Base-by-base conservation (phyloP, 768 basidiomycete genomes). In the Phylloporus rhodoxanthus region DNA sequence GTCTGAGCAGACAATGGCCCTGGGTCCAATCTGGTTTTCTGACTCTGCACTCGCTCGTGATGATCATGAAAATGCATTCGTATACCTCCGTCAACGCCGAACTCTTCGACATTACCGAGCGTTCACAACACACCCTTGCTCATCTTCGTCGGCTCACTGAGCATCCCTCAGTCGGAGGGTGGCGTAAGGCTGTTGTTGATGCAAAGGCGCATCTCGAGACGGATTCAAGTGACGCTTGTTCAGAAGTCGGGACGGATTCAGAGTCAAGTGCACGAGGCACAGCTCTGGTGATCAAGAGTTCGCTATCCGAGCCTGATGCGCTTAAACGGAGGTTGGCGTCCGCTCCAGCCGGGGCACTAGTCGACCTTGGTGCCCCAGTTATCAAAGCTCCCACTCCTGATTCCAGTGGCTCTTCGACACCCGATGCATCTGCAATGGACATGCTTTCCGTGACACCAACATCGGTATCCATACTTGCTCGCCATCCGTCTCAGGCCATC, bases 31-130 rank as follows among this genome's bases (percentile, higher is more conserved):
- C 87, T 5, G 92, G 91, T 6, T 94, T 87, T 67, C 71, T 93
- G 43, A 94, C 87, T 1, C 68, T 92, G 43, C 94, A 97, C 64
- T 82, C 87, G 8, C 72, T 98, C 19, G 89, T 85, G 51, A 84
- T 93, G 84, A 79, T 92, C 58, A 93, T 93, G 91, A 90, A 96
- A 70, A 85, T 95, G 76, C 94, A 99, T 67, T 96, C 92, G 5
- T 99, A 97, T 68, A 80, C 88, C 66, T 78, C 84, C 19, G 79
- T 86, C 37, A 97, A 97, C 61, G 91, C 95, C 5, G 82, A 89
- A 57, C 80, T 96, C 19, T 79, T 86, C 51, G 65, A 68, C 8
- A 70, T 78, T 11, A 63, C 72, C 15, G 67, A 74, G 29, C 76
- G 82, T 46, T 74, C 79, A 0, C 62, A 77, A 36, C 55, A 56